These are phyloP conservation scores for Cordia subcordata DNA, from an alignment of 257 asterid genomes.

Conservation along the genomic window DNA sequence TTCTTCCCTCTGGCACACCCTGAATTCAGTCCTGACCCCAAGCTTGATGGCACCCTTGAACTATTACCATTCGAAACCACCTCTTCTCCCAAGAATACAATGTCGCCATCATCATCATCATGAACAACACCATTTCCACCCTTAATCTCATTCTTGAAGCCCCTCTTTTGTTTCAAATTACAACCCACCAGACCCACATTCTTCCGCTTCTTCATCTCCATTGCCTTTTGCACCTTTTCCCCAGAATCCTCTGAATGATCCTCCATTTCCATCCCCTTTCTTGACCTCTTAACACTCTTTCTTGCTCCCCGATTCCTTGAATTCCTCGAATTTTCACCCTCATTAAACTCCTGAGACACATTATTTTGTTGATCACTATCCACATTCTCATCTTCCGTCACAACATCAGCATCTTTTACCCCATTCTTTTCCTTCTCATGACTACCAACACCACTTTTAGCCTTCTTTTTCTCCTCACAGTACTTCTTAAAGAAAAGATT, in stretches of 20 bases:
- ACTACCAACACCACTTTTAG: neutral
- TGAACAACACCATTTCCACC: neutral
- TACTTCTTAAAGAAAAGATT: neutral
- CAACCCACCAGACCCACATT: neutral
- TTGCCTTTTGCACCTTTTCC: no score
- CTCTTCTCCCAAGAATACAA: neutral
- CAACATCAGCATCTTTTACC: neutral
- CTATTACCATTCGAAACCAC: constrained; percentile 3
- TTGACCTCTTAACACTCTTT: no score
- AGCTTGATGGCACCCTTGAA: constrained; percentile 1
- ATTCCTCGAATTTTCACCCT: neutral
- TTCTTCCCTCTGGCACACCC: neutral
- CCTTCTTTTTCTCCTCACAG: neutral
- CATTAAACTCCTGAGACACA: no score
- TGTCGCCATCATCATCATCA: neutral
- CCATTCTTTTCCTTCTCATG: neutral
- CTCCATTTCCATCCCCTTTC: neutral
- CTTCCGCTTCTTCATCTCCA: neutral
- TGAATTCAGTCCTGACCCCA: constrained; percentile 3
- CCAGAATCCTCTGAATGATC: no score
- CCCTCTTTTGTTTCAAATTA: neutral
- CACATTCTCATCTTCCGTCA: neutral
- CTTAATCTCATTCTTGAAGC: neutral
- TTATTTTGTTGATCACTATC: neutral
- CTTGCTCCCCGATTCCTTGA: neutral